These are phyloP conservation scores for Boletus edulis DNA, from an alignment of 768 basidiomycete species.

Conservation along the genomic window DNA sequence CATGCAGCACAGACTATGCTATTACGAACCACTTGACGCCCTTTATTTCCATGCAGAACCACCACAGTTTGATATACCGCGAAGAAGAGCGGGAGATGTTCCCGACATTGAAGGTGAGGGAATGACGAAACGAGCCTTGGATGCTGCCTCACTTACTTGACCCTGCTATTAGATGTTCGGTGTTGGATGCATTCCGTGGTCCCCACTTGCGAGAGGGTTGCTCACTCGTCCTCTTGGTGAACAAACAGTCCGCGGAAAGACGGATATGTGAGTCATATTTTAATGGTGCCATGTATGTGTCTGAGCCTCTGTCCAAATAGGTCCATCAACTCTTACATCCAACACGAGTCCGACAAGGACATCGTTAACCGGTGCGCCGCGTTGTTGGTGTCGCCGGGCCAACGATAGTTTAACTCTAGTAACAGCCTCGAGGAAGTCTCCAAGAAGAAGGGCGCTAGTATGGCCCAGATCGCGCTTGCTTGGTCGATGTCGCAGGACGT, in stretches of 20 bases:
- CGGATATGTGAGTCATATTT: background rate
- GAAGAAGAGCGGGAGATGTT: too few relatives aligned
- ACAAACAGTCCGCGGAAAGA: too few relatives aligned
- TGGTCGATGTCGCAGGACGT: constrained; percentile 6
- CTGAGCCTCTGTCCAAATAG: background rate
- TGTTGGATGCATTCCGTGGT: too few relatives aligned
- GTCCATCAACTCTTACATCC: constrained; percentile 3
- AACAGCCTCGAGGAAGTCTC: constrained; percentile 8
- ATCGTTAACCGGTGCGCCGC: constrained; percentile 4
- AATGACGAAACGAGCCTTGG: background rate
- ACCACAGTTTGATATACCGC: too few relatives aligned
- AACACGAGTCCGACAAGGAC: constrained; percentile 10
- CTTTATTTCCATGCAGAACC: too few relatives aligned
- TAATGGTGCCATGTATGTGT: background rate
- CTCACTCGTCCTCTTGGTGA: too few relatives aligned
- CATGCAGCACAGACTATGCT: too few relatives aligned
- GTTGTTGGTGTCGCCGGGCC: background rate
- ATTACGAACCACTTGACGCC: too few relatives aligned
- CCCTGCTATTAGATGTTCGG: too few relatives aligned
- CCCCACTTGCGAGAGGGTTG: too few relatives aligned
- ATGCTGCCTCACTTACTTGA: background rate
- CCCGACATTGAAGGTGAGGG: too few relatives aligned
- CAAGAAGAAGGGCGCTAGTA: background rate
- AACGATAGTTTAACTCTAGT: background rate
- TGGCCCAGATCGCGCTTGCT: too few relatives aligned